Evolutionary conservation across 805 yeast species (phyloP).

Genomic region (Wickerhamomyces ciferrii): DNA sequence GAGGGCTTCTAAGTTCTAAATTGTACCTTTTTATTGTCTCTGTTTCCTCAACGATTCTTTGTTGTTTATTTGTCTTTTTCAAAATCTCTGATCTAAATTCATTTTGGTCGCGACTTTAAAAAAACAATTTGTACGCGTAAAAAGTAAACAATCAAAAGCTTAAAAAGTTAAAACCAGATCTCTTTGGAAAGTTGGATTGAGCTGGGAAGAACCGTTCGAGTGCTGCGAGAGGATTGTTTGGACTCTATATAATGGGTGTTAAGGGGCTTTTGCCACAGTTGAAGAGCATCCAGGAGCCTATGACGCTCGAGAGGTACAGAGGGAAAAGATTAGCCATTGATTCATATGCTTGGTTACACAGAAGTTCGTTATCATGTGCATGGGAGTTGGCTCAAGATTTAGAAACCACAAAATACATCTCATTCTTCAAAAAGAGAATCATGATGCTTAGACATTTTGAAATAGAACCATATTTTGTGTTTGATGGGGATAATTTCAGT

Average conservation of each 20-base stretch:
- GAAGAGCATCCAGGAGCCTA: slow-evolving; percentile 63
- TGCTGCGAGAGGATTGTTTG: no score
- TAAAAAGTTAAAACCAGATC: no score
- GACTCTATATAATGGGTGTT: no score
- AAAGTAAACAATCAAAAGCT: not conserved
- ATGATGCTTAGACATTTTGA: slow-evolving; percentile 59
- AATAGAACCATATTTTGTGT: slow-evolving; percentile 80
- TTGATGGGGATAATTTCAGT: slow-evolving; percentile 87
- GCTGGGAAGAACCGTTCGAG: no score
- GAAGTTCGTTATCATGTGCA: slow-evolving; percentile 79
- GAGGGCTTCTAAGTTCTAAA: no score
- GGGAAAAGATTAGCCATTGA: slow-evolving; percentile 89
- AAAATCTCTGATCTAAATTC: not conserved
- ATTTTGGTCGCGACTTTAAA: not conserved
- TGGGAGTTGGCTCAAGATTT: slow-evolving; percentile 67
- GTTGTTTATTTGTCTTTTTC: not conserved
- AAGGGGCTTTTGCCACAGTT: slow-evolving; percentile 76
- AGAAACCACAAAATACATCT: slow-evolving; percentile 70
- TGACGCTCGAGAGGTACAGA: slow-evolving; percentile 51
- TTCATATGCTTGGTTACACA: slow-evolving; percentile 95
- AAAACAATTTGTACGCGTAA: not conserved
- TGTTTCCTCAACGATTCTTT: no score
- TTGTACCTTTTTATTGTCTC: not conserved
- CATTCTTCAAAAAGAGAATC: slow-evolving; percentile 62
- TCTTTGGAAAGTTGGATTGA: no score